Percentiles rank a stretch among this genome's conserved stretches.
Conservation (phyloP, 371 early-diverging fungal genomes). For the Lichtheimia ornata region DNA sequence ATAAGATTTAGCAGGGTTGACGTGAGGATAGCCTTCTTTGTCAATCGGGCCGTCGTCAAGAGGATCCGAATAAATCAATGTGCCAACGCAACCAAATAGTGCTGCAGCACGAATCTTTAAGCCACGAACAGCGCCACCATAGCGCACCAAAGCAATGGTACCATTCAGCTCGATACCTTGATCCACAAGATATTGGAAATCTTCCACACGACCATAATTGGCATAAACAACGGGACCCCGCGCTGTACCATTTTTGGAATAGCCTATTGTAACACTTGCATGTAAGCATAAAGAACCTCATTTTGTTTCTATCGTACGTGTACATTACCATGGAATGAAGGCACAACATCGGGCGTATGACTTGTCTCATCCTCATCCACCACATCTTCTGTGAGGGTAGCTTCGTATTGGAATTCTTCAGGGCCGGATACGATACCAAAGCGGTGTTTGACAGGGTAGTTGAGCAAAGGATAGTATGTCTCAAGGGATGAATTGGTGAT, state of each 20-base stretch:
- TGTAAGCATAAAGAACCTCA: not conserved
- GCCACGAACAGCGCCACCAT: conserved; percentile 60
- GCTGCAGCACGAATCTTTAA: conserved; percentile 67
- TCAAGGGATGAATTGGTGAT: conserved; percentile 50
- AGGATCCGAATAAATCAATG: conserved; percentile 46
- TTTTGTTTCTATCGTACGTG: too few relatives aligned
- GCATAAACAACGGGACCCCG: conserved; percentile 67
- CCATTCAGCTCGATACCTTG: conserved; percentile 52
- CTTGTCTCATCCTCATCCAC: conserved; percentile 61
- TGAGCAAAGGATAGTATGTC: conserved; percentile 62
- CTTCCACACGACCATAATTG: conserved; percentile 63
- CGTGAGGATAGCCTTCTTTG: conserved; percentile 30
- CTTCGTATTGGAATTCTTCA: conserved; percentile 49
- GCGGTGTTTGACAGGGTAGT: conserved; percentile 55
- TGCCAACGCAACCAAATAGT: conserved; percentile 56
- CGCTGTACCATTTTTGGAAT: conserved; percentile 64
- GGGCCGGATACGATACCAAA: conserved; percentile 57
- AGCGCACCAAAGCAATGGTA: conserved; percentile 63
- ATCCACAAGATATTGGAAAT: conserved; percentile 51
- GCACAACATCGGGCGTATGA: conserved; percentile 51
- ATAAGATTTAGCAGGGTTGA: conserved; percentile 55
- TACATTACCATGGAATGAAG: conserved; percentile 61
- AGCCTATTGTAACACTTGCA: conserved; percentile 17
- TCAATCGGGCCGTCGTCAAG: conserved; percentile 27
- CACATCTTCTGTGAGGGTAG: conserved; percentile 53